A percentile compares a stretch with the other conserved stretches of the same genome.
These are phyloP conservation scores for Rostrohypoxylon terebratum DNA, from an alignment of 495 filamentous ascomycete species.

Conservation along the genomic window DNA sequence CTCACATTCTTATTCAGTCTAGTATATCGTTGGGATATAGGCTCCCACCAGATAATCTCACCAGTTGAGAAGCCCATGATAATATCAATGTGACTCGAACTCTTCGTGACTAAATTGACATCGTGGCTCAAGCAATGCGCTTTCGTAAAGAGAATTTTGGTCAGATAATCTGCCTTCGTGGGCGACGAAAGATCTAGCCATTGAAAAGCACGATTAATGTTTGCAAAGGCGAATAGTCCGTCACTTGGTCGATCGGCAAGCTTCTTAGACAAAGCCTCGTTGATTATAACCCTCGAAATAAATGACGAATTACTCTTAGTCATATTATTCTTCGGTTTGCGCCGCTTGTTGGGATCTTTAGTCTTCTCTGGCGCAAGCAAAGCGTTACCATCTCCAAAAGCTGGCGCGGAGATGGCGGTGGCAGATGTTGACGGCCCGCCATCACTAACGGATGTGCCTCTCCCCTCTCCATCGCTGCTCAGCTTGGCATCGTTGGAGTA, in stretches of 20 bases:
- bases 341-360: constrained; percentile 82
- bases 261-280: constrained; percentile 82
- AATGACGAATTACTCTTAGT: constrained; percentile 98
- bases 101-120: constrained; percentile 86
- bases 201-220: constrained; percentile 92
- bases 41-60: constrained; percentile 99
- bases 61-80: constrained; percentile 96
- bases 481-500: constrained; percentile 68
- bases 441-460: constrained; percentile 58
- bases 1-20: constrained; percentile 93
- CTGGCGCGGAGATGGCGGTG: constrained; percentile 63
- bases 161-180: constrained; percentile 82
- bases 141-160: constrained; percentile 96
- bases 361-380: constrained; percentile 67
- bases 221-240: constrained; percentile 90
- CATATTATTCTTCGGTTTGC: constrained; percentile 97
- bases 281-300: constrained; percentile 91
- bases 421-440: constrained; percentile 45
- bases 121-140: constrained; percentile 96
- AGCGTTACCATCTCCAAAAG: constrained; percentile 90
- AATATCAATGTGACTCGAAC: constrained; percentile 81
- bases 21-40: constrained; percentile 94
- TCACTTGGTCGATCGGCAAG: constrained; percentile 80
- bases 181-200: constrained; percentile 69
- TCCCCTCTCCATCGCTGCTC: constrained; percentile 60